Evolutionary conservation across 345 rosid genomes (phyloP), one percentile per base, ranked within the genome.

Genomic region (Melaleuca alternifolia): DNA sequence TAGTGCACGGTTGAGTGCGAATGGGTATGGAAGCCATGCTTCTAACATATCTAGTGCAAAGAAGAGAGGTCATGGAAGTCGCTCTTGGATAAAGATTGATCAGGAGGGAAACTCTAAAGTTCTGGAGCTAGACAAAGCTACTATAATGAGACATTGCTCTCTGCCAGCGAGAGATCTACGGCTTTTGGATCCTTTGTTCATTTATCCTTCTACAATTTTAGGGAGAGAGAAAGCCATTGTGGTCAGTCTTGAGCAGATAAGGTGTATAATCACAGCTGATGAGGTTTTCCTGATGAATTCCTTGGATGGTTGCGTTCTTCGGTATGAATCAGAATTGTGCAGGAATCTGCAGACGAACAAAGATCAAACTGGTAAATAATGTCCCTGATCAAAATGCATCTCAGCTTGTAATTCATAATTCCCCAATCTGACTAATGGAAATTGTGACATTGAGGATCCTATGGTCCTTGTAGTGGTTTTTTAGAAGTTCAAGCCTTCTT

Each of bases 181-280:
- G 86, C 98, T 97, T 84, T 91, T 97, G 82, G 99, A 97, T 88
- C 99, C 99, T 85, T 91, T 97, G 91, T 97, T 97, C 90, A 97
- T 97, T 50, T 97, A 97, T 88, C 98, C 99, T 6, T 95, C 99
- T 8, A 93, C 98, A 33, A 94, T 97, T 86, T 89, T 97, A 87
- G 97, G 99, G 51, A 93, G 99, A 82, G 99, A 96, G 92, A 97
- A 94, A 91, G 99, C 98, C 26, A 94, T 97, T 88, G 99, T 96
- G 76, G 98, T 94, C 41, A 96, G 92, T 88, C 98, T 97, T 86
- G 99, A 94, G 89, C 97, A 96, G 90, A 94, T 97, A 87, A 93
- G 99, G 85, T 96, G 99, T 86, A 93, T 97, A 83, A 97, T 97
- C 88, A 96, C 99, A 46, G 96, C 99, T 0, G 99, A 97, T 51